phyloP scores from a whole-genome alignment of 2,329 filamentous ascomycete genomes.

The Ophiosphaerella korrae region DNA sequence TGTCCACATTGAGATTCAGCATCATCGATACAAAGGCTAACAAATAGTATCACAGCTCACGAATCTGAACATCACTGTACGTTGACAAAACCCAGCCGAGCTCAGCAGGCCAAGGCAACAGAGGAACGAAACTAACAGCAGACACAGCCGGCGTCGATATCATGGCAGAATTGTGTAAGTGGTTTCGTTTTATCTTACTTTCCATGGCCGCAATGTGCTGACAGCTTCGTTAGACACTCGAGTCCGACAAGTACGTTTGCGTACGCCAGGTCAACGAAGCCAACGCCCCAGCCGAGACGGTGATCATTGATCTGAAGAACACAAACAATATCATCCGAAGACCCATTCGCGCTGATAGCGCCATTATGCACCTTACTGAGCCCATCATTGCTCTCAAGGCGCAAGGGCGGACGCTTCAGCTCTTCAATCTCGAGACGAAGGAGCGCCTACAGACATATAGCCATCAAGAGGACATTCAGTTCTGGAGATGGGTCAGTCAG shows the following conservation, averaged over 20 bases:
- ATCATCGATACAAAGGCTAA: conserved; percentile 32
- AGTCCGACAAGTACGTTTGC: conserved; percentile 96
- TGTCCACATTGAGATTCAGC: conserved; percentile 19
- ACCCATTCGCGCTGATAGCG: conserved; percentile 98
- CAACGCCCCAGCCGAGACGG: conserved; percentile 84
- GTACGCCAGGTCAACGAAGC: conserved; percentile 92
- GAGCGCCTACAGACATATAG: conserved; percentile 94
- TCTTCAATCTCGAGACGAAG: conserved; percentile 93
- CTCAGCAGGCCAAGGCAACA: conserved; percentile 19
- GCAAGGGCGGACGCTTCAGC: conserved; percentile 91
- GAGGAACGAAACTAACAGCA: conserved; percentile 35
- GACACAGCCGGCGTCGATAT: conserved; percentile 70
- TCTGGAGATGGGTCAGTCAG: conserved; percentile 99
- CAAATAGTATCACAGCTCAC: conserved; percentile 47
- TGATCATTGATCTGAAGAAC: conserved; percentile 98
- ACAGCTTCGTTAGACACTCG: conserved; percentile 73
- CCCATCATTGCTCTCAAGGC: conserved; percentile 97
- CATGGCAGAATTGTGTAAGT: conserved; percentile 86
- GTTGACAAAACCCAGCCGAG: conserved; percentile 26
- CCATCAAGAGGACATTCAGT: conserved; percentile 96
- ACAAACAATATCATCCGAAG: conserved; percentile 92
- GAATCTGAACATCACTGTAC: conserved; percentile 55
- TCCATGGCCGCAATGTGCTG: conserved; percentile 17
- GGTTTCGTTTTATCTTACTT: neutral
- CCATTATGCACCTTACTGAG: conserved; percentile 98